A percentile compares a stretch with the other conserved stretches of the same genome.
These are phyloP conservation scores for Starmerella etchellsii DNA, from an alignment of 805 yeast genomes.

Conservation along the genomic window DNA sequence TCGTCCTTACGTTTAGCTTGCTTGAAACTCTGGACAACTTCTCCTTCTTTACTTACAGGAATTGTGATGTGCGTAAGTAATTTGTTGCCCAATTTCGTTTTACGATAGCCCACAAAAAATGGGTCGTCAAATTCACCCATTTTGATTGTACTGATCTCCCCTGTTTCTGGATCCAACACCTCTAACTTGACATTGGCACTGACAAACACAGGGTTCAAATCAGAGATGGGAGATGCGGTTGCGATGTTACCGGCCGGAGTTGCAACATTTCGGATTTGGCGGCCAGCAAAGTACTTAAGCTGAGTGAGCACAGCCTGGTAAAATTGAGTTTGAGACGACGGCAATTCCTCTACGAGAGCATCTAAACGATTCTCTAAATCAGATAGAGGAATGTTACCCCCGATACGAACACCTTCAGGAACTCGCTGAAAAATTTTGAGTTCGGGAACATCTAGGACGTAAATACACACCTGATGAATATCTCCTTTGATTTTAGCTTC, in stretches of 20 bases:
- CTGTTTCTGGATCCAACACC: constrained; percentile 27
- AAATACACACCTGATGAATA: constrained; percentile 31
- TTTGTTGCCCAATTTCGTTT: constrained; percentile 30
- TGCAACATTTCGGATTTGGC: constrained; percentile 39
- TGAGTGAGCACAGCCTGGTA: constrained; percentile 31
- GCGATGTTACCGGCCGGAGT: constrained; percentile 40
- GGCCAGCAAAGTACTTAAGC: constrained; percentile 36
- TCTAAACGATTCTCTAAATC: constrained; percentile 31
- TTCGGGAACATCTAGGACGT: constrained; percentile 34
- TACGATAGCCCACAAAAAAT: constrained; percentile 35
- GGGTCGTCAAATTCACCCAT: constrained; percentile 28
- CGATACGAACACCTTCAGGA: constrained; percentile 33
- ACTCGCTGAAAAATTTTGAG: constrained; percentile 27
- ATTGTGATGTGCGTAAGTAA: constrained; percentile 30
- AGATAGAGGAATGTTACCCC: constrained; percentile 34
- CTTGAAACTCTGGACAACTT: constrained; percentile 32
- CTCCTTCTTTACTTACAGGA: constrained; percentile 31
- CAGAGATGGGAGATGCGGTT: constrained; percentile 40
- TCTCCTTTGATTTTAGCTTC: constrained; percentile 35
- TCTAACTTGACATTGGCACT: constrained; percentile 32
- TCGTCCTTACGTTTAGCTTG: constrained; percentile 40
- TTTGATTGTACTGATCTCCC: constrained; percentile 20
- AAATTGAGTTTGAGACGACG: constrained; percentile 27
- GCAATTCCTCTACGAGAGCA: constrained; percentile 19
- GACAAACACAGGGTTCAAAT: constrained; percentile 36